Conservation (phyloP, 768 basidiomycete genomes). For the Tulasnella sp. region DNA sequence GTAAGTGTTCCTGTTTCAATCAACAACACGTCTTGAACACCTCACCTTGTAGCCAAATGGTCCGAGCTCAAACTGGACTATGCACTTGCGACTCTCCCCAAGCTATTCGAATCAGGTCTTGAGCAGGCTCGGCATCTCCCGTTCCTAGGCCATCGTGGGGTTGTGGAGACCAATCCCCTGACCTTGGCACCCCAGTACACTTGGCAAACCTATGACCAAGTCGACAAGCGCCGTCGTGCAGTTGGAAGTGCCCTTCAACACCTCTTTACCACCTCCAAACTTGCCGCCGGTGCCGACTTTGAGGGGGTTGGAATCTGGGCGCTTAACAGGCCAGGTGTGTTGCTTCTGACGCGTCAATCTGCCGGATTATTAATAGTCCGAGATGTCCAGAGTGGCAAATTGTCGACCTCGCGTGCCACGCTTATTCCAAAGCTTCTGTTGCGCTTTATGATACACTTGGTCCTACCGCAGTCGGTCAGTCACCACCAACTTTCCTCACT, state of each 20-base stretch:
- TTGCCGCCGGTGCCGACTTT: slow-evolving; percentile 35
- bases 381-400: slow-evolving; percentile 5
- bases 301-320: slow-evolving; percentile 77
- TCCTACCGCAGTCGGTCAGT: background rate
- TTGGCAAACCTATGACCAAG: slow-evolving; percentile 67
- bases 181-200: slow-evolving; percentile 55
- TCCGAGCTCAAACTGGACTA: slow-evolving; percentile 5
- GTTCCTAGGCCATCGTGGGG: slow-evolving; percentile 56
- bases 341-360: background rate
- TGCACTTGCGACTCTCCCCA: slow-evolving; percentile 23
- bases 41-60: slow-evolving; percentile 3
- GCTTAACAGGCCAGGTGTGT: slow-evolving; percentile 61
- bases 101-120: slow-evolving; percentile 56
- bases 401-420: background rate
- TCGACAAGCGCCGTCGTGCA: slow-evolving; percentile 55
- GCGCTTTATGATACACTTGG: background rate
- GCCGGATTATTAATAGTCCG: background rate
- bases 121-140: slow-evolving; percentile 35
- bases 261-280: slow-evolving; percentile 49
- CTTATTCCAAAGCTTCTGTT: background rate
- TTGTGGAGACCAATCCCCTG: slow-evolving; percentile 50
- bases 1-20: background rate
- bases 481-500: too few relatives aligned
- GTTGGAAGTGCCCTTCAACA: slow-evolving; percentile 62
- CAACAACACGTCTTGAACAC: background rate